phyloP scores from a whole-genome alignment of 768 basidiomycete species.

The Rhizopogon vulgaris region DNA sequence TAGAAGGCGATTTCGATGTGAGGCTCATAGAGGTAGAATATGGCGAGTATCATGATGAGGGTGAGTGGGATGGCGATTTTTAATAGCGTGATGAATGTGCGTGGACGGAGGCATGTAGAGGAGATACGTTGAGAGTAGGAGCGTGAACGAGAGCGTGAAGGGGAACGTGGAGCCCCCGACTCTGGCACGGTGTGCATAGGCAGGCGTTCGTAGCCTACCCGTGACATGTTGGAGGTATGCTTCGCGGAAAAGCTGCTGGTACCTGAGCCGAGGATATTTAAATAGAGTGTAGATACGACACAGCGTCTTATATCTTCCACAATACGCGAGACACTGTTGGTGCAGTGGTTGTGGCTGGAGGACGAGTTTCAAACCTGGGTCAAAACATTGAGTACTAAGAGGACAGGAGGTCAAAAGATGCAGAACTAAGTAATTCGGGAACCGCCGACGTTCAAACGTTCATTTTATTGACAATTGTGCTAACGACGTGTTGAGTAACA shows the following conservation, averaged over 20 bases:
- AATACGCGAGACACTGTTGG: no score
- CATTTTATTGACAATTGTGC: no score
- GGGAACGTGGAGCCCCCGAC: constrained; percentile 22
- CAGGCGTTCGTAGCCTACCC: constrained; percentile 40
- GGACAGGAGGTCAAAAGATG: no score
- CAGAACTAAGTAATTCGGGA: no score
- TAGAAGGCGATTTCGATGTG: constrained; percentile 85
- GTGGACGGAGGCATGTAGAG: constrained; percentile 26
- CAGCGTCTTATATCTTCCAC: no score
- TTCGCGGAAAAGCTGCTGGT: not conserved
- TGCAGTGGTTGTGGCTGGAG: no score
- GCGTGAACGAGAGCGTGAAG: constrained; percentile 21
- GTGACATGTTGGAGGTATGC: constrained; percentile 24
- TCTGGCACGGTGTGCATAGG: constrained; percentile 40
- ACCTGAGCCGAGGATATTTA: no score
- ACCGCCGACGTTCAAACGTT: no score
- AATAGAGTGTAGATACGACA: no score
- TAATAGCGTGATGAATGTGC: constrained; percentile 32
- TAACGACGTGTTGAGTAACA: no score
- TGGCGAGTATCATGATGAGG: constrained; percentile 36
- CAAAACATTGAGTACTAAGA: no score
- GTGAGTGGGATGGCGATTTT: constrained; percentile 38
- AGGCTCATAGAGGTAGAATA: constrained; percentile 63
- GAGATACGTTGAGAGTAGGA: constrained; percentile 15
- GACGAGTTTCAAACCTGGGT: no score